Conservation (phyloP, 164 flowering plant genomes). For the Hamamelis virginiana region DNA sequence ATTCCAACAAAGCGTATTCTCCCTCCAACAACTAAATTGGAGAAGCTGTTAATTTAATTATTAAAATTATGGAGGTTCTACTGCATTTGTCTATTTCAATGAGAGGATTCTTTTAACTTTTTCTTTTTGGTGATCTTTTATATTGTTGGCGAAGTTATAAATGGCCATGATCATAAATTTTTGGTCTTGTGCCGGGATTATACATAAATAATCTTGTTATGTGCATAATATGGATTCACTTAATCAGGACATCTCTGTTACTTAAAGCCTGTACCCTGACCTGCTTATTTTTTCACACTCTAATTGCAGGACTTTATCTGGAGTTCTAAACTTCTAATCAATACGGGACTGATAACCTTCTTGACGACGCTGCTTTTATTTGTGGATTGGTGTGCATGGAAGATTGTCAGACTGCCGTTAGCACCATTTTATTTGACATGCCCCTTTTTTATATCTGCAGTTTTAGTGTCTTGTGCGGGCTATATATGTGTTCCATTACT, state of each 20-base stretch:
- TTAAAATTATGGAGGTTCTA: too few relatives aligned
- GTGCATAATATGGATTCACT: too few relatives aligned
- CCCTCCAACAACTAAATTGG: too few relatives aligned
- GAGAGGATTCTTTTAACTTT: too few relatives aligned
- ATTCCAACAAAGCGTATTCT: too few relatives aligned
- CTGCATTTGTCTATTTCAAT: too few relatives aligned
- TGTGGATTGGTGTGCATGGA: constrained; percentile 88
- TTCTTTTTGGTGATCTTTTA: too few relatives aligned
- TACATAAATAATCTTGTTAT: not conserved
- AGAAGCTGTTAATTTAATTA: too few relatives aligned
- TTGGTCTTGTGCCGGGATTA: not conserved
- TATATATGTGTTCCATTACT: constrained; percentile 74
- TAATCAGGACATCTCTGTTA: not conserved
- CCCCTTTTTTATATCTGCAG: constrained; percentile 65
- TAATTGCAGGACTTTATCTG: constrained; percentile 63
- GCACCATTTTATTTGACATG: constrained; percentile 60
- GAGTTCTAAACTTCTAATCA: constrained; percentile 54
- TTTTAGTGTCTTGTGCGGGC: constrained; percentile 54
- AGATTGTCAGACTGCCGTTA: constrained; percentile 82
- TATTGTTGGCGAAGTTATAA: not conserved
- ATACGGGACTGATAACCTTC: constrained; percentile 58
- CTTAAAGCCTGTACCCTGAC: not conserved
- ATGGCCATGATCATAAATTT: not conserved
- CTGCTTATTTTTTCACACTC: constrained; percentile 3
- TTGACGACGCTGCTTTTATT: constrained; percentile 47